Conservation (phyloP, 2,329 filamentous ascomycete species). For the Sporothrix mexicana region DNA sequence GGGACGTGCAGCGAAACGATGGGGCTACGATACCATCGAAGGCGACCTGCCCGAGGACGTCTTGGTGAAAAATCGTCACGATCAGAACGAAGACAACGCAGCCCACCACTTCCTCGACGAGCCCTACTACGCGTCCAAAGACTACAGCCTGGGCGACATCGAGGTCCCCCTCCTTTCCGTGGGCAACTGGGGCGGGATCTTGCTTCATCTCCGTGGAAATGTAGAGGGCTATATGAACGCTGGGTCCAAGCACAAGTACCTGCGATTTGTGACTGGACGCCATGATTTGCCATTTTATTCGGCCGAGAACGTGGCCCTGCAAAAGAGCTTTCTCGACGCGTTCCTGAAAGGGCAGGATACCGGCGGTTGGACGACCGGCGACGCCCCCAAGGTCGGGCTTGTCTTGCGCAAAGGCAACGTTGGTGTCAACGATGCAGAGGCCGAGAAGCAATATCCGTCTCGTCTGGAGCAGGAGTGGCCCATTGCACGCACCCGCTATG, state of each 20-base stretch:
- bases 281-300: constrained; percentile 78
- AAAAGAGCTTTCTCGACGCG: constrained; percentile 70
- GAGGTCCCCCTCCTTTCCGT: constrained; percentile 70
- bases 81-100: constrained; percentile 55
- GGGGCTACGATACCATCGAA: constrained; percentile 57
- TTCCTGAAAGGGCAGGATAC: constrained; percentile 72
- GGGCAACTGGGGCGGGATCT: constrained; percentile 73
- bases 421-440: constrained; percentile 68
- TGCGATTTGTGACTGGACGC: constrained; percentile 71
- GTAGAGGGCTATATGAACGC: constrained; percentile 68
- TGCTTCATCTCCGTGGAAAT: constrained; percentile 72
- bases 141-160: constrained; percentile 69
- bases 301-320: constrained; percentile 69
- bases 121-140: constrained; percentile 67
- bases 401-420: constrained; percentile 69
- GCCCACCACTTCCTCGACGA: constrained; percentile 65
- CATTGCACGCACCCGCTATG: constrained; percentile 68
- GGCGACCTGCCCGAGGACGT: constrained; percentile 62
- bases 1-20: constrained; percentile 42
- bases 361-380: constrained; percentile 64
- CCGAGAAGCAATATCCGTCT: constrained; percentile 61
- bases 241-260: constrained; percentile 70
- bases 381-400: constrained; percentile 64
- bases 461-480: constrained; percentile 70
- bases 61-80: constrained; percentile 54